Conservation (phyloP, 768 basidiomycete genomes). For the Hydnum rufescens region DNA sequence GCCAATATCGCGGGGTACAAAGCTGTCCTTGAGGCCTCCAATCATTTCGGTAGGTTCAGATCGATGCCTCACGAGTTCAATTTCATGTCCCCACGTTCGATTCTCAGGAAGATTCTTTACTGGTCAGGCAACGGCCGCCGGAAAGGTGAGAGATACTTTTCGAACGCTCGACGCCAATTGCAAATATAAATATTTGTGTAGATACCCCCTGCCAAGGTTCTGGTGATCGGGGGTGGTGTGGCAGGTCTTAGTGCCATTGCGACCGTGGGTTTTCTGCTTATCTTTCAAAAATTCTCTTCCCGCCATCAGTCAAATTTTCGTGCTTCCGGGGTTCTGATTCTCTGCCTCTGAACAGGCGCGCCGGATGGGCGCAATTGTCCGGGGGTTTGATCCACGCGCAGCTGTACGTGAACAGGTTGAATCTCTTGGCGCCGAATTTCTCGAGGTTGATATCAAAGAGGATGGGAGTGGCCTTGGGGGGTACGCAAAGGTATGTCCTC, state of each 20-base stretch:
- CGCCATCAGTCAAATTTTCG: neutral
- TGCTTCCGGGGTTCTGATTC: too few species aligned
- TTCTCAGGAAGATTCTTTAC: constrained; percentile 41
- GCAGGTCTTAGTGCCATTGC: constrained; percentile 78
- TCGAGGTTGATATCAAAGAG: constrained; percentile 65
- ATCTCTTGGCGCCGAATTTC: constrained; percentile 74
- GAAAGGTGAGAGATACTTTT: constrained; percentile 24
- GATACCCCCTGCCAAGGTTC: constrained; percentile 73
- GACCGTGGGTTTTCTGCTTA: constrained; percentile 29
- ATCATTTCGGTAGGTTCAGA: constrained; percentile 43
- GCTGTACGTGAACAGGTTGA: constrained; percentile 79
- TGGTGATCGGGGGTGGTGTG: constrained; percentile 77
- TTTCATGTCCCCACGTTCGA: neutral
- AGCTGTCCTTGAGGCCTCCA: constrained; percentile 77
- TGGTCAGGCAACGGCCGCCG: constrained; percentile 79
- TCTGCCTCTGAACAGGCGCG: constrained; percentile 30
- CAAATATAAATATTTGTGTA: constrained; percentile 15
- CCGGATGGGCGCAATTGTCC: constrained; percentile 71
- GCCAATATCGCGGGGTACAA: constrained; percentile 91
- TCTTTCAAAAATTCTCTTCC: neutral
- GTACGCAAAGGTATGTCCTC: constrained; percentile 38
- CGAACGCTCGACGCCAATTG: neutral
- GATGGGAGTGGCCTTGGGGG: constrained; percentile 69
- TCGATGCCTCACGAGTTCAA: neutral
- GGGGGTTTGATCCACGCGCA: constrained; percentile 71